Conservation (phyloP, 2,329 filamentous ascomycete genomes). For the Trichoderma guizhouense region DNA sequence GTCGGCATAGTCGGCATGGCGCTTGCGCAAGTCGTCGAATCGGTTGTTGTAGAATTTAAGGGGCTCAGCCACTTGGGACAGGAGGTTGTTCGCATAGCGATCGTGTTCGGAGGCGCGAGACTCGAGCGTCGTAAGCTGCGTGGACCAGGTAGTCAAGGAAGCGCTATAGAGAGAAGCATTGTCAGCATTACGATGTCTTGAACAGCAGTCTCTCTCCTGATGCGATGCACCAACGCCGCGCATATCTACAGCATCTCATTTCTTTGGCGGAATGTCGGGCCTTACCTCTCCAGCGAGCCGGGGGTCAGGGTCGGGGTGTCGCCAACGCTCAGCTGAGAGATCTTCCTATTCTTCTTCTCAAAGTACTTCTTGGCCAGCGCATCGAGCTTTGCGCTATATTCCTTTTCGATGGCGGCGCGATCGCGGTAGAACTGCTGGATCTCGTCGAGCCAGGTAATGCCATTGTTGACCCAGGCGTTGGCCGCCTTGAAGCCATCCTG, state of each 20-base stretch:
- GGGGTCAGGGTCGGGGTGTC: constrained; percentile 91
- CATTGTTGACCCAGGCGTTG: constrained; percentile 84
- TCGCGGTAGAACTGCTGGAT: constrained; percentile 97
- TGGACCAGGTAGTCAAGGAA: constrained; percentile 94
- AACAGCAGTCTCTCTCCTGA: neutral
- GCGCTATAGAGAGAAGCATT: constrained; percentile 52
- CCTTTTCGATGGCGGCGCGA: constrained; percentile 89
- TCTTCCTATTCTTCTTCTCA: constrained; percentile 92
- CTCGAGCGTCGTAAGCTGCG: constrained; percentile 87
- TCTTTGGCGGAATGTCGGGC: neutral
- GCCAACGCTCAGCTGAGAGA: constrained; percentile 82
- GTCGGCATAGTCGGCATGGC: constrained; percentile 80
- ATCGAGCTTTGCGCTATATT: constrained; percentile 86
- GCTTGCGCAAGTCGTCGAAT: constrained; percentile 90
- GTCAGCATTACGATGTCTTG: neutral
- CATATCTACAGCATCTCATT: neutral
- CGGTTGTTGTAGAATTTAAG: constrained; percentile 69
- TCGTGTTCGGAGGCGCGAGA: constrained; percentile 86
- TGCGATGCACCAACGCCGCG: neutral
- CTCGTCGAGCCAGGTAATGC: constrained; percentile 93
- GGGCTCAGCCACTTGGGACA: constrained; percentile 80
- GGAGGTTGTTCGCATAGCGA: constrained; percentile 72
- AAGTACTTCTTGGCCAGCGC: constrained; percentile 93
- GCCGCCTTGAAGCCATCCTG: constrained; percentile 96
- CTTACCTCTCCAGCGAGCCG: constrained; percentile 82